phyloP scores from a whole-genome alignment of 805 yeast genomes.

The Ogataea pini region DNA sequence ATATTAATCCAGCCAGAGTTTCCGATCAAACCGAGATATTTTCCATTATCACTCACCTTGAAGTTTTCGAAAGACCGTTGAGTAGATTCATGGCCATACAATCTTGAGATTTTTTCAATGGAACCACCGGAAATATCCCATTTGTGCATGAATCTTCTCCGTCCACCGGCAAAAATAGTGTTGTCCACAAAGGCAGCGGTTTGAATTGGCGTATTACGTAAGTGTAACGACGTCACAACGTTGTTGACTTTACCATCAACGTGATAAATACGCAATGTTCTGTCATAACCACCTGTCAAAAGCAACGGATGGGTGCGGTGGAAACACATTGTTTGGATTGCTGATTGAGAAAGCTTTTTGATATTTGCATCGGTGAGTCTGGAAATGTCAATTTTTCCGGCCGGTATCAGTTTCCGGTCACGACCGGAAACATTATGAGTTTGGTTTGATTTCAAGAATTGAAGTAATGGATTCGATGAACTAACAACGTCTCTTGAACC shows the following conservation, averaged over 20 bases:
- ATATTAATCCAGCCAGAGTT: slow-evolving; percentile 90
- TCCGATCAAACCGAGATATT: slow-evolving; percentile 74
- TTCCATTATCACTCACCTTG: slow-evolving; percentile 72
- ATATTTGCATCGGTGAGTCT: slow-evolving; percentile 86
- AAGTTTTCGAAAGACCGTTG: slow-evolving; percentile 89
- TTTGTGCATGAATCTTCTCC: slow-evolving; percentile 87
- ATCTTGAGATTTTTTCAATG: slow-evolving; percentile 80
- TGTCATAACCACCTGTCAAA: slow-evolving; percentile 90
- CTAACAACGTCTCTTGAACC: slow-evolving; percentile 22
- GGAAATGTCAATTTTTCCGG: slow-evolving; percentile 70
- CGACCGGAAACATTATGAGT: slow-evolving; percentile 27
- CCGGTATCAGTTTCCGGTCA: slow-evolving; percentile 60
- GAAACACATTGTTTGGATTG: slow-evolving; percentile 82
- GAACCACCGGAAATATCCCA: slow-evolving; percentile 72
- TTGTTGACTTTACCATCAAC: slow-evolving; percentile 85
- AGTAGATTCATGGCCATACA: slow-evolving; percentile 87
- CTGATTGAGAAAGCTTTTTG: slow-evolving; percentile 67
- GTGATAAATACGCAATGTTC: slow-evolving; percentile 82
- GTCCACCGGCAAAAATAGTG: slow-evolving; percentile 80
- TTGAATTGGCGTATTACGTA: slow-evolving; percentile 78
- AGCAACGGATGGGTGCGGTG: slow-evolving; percentile 83
- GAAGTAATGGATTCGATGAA: slow-evolving; percentile 35
- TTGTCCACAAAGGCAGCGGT: slow-evolving; percentile 64
- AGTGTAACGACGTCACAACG: slow-evolving; percentile 77
- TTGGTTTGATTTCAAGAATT: slow-evolving; percentile 36